Conservation (phyloP, 306 rosid species). For the Leucaena leucocephala region DNA sequence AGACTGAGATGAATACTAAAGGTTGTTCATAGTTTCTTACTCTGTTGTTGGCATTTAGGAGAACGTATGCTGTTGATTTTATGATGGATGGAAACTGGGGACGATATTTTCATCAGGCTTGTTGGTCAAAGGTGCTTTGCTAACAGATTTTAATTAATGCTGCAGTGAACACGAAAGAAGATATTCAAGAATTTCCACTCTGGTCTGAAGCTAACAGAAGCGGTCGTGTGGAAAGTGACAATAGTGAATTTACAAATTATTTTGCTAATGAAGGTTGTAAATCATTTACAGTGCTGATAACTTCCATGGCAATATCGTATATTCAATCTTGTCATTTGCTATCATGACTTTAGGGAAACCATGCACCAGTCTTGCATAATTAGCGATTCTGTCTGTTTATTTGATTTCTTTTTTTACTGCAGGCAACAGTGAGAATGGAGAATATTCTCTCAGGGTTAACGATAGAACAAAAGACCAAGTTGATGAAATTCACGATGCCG, state of each 20-base stretch:
- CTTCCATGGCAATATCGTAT: slow-evolving; percentile 8
- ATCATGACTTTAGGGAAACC: not conserved
- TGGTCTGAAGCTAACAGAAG: slow-evolving; percentile 31
- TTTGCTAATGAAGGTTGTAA: slow-evolving; percentile 20
- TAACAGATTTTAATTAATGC: slow-evolving; percentile 34
- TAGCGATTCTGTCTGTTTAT: not conserved
- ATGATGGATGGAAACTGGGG: slow-evolving; percentile 25
- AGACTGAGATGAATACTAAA: slow-evolving; percentile 44
- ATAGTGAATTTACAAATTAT: slow-evolving; percentile 22
- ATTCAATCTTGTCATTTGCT: not conserved
- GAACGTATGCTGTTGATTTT: slow-evolving; percentile 24
- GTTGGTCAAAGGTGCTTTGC: slow-evolving; percentile 31
- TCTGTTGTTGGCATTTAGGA: slow-evolving; percentile 27
- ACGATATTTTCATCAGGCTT: slow-evolving; percentile 18
- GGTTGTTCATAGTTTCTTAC: slow-evolving; percentile 41
- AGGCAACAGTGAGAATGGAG: slow-evolving; percentile 48
- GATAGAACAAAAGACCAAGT: slow-evolving; percentile 41
- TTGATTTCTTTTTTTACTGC: slow-evolving; percentile 31
- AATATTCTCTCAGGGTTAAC: slow-evolving; percentile 43
- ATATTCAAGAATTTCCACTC: slow-evolving; percentile 32
- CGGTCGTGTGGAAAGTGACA: slow-evolving; percentile 12
- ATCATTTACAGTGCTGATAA: slow-evolving; percentile 23
- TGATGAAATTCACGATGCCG: slow-evolving; percentile 36
- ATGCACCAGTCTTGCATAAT: not conserved
- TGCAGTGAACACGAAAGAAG: slow-evolving; percentile 34